phyloP scores from a whole-genome alignment of 2,329 filamentous ascomycete species.

The Aschersonia sp. region DNA sequence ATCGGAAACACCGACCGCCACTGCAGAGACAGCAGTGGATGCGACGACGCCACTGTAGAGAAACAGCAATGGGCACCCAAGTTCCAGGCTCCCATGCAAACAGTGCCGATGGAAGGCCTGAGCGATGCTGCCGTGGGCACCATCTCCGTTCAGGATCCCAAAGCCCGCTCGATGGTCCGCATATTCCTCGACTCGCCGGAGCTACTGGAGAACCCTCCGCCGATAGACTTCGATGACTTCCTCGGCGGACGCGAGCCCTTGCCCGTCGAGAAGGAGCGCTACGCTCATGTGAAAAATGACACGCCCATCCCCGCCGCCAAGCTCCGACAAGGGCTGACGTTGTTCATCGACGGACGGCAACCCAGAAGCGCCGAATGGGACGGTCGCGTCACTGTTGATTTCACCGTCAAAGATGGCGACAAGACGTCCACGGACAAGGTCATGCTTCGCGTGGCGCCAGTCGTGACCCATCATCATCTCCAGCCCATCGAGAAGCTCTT shows the following conservation, averaged over 20 bases:
- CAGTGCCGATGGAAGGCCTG: slow-evolving; percentile 12
- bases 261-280: slow-evolving; percentile 5
- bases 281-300: slow-evolving; percentile 12
- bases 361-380: slow-evolving; percentile 12
- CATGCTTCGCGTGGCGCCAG: slow-evolving; percentile 18
- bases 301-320: slow-evolving; percentile 13
- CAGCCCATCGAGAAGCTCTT: slow-evolving; percentile 15
- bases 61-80: slow-evolving; percentile 15
- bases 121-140: slow-evolving; percentile 6
- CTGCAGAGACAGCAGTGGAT: slow-evolving; percentile 10
- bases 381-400: slow-evolving; percentile 12
- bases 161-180: slow-evolving; percentile 9
- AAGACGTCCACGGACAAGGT: slow-evolving; percentile 12
- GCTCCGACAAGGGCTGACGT: slow-evolving; percentile 14
- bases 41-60: slow-evolving; percentile 18
- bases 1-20: slow-evolving; percentile 17
- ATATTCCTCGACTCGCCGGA: slow-evolving; percentile 9
- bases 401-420: slow-evolving; percentile 14
- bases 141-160: slow-evolving; percentile 5
- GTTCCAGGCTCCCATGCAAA: slow-evolving; percentile 17
- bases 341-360: slow-evolving; percentile 20
- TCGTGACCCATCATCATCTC: slow-evolving; percentile 22
- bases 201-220: too few species aligned
- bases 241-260: too few species aligned
- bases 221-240: too few species aligned